A percentile compares a stretch with the other conserved stretches of the same genome.
Evolutionary conservation across 1,139 yeast genomes (phyloP).

Genomic region (Yamadazyma conglobata): DNA sequence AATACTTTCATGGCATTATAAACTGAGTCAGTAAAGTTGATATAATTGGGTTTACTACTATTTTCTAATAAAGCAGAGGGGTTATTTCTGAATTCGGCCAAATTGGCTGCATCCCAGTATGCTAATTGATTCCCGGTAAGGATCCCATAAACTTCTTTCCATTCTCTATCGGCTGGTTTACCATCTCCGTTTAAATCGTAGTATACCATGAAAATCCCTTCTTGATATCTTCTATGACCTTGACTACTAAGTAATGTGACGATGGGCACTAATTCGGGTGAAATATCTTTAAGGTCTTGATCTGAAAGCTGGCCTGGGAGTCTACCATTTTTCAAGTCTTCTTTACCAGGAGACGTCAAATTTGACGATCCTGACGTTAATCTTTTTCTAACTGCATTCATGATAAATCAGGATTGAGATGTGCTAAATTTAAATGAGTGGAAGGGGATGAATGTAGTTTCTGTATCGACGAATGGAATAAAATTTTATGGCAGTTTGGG

Average conservation of each 20-base stretch:
- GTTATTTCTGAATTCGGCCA: conserved; percentile 50
- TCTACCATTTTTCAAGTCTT: conserved; percentile 7
- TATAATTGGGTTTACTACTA: conserved; percentile 75
- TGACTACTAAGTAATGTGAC: conserved; percentile 72
- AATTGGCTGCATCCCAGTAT: conserved; percentile 82
- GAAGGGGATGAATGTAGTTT: too few species aligned
- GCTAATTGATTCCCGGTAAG: conserved; percentile 88
- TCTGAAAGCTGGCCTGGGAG: conserved; percentile 4
- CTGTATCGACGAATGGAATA: too few species aligned
- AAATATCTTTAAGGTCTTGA: conserved; percentile 24
- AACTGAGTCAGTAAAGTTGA: conserved; percentile 89
- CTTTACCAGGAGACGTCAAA: conserved; percentile 14
- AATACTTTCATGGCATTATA: conserved; percentile 66
- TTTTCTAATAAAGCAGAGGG: conserved; percentile 52
- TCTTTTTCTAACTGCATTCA: conserved; percentile 22
- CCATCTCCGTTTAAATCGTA: conserved; percentile 82
- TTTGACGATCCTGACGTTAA: conserved; percentile 16
- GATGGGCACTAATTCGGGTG: conserved; percentile 75
- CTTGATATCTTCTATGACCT: conserved; percentile 67
- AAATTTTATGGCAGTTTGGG: too few species aligned
- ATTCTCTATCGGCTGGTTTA: conserved; percentile 72
- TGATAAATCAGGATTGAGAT: conserved; percentile 4
- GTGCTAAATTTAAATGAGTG: too few species aligned
- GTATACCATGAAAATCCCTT: conserved; percentile 69
- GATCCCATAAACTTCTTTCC: conserved; percentile 93